Evolutionary conservation across 2,329 filamentous ascomycete species (phyloP), one percentile per base, ranked within the genome.

Genomic region (Colletotrichum zoysiae): DNA sequence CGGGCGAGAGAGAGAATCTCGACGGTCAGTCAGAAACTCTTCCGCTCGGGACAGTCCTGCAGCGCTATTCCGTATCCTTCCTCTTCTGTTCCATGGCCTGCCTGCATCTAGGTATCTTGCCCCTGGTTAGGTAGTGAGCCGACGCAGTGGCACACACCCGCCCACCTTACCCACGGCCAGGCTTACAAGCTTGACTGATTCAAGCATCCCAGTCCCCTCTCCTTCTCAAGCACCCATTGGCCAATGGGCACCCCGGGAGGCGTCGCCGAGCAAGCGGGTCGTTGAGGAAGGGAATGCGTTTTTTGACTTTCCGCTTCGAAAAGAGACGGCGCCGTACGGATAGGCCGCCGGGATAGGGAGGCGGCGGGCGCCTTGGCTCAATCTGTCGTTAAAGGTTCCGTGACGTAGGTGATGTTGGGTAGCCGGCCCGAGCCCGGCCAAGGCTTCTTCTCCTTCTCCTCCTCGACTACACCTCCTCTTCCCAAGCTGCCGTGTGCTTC

Each of bases 371-470:
- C 26, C 23, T 38, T 42, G 18, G 30, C 59, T 38, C 26, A n/a
- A 48, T 26, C 23, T 50, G 42, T 9, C 50, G 1, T 51, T 40
- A 14, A 30, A 18, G 23, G 44, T 33, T 16, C 33, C 23, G 67
- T 70, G 67, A 70, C 67, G 67, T 70, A 70, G 61, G 53, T 23
- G 51, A 53, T 23, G 51, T 53, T 55, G 40, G 44, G 35, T 65
- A 23, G 12, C 4, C 50, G 23, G 20, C 58, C 35, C n/a, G 20
- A 50, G 58, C 30, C 44, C 44, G 44, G 44, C 33, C 33, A 40
- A 16, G 20, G 11, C 35, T 57, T 26, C 33, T 40, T 20, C n/a
- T 57, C 20, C 33, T 40, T 20, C n/a, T 57, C 20, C 33, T 57
- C 33, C n/a, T 57, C 33, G 30, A 55, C 55, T 57, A 40, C n/a